Evolutionary conservation across 805 yeast species (phyloP).

Genomic region (Lipomyces spencermartinsiae): DNA sequence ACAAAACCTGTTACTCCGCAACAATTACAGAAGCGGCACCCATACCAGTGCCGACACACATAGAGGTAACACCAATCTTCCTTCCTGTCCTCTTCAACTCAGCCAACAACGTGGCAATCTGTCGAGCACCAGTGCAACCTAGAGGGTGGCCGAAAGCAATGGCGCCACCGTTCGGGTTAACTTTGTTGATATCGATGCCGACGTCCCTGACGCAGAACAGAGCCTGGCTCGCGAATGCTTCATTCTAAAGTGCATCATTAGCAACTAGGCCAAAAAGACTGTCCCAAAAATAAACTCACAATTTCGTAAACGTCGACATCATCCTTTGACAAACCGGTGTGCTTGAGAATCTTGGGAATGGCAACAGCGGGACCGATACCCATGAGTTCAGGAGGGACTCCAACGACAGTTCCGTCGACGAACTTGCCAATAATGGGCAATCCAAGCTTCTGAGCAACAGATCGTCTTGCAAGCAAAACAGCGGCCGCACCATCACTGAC

Average conservation of each 20-base stretch:
- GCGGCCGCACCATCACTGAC: slow-evolving; percentile 96
- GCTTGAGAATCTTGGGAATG: slow-evolving; percentile 79
- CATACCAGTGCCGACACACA: slow-evolving; percentile 99
- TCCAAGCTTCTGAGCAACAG: slow-evolving; percentile 75
- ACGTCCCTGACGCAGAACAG: slow-evolving; percentile 71
- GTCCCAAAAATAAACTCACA: slow-evolving; percentile 18
- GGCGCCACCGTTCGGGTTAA: slow-evolving; percentile 95
- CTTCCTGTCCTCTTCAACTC: slow-evolving; percentile 75
- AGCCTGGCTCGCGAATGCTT: slow-evolving; percentile 97
- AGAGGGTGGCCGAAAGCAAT: slow-evolving; percentile 95
- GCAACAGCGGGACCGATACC: slow-evolving; percentile 98
- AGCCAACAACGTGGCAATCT: slow-evolving; percentile 83
- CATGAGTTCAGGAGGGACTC: slow-evolving; percentile 97
- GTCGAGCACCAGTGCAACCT: slow-evolving; percentile 92
- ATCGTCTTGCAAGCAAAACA: slow-evolving; percentile 81
- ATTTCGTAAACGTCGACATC: slow-evolving; percentile 84
- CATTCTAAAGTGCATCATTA: slow-evolving; percentile 46
- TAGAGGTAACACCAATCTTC: slow-evolving; percentile 83
- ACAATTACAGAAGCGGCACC: slow-evolving; percentile 92
- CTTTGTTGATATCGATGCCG: slow-evolving; percentile 70
- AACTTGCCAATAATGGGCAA: slow-evolving; percentile 80
- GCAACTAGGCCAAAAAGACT: background rate
- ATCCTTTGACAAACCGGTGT: slow-evolving; percentile 61
- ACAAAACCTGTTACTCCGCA: slow-evolving; percentile 60
- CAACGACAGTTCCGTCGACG: slow-evolving; percentile 78